Evolutionary conservation across 345 rosid genomes (phyloP), one percentile per base, ranked within the genome.

Genomic region (Gossypioides kirkii): DNA sequence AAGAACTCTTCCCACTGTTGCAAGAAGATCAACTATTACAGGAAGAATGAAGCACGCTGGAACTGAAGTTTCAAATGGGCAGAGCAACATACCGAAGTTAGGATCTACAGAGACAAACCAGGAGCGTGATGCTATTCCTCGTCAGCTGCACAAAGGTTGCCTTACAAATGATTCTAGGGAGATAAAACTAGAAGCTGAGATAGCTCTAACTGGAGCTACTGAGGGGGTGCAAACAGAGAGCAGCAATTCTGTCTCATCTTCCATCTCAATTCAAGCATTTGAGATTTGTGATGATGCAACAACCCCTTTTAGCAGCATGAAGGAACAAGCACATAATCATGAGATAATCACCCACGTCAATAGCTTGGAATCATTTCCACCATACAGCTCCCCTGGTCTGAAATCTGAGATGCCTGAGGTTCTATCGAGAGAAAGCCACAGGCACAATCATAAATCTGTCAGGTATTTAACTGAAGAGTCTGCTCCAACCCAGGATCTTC

Each of bases 251-350:
- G 83, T 87, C 71, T 89, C 94, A 2, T 89, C 97, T 80, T 85
- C 93, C 1, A 68, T 95, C 75, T 92, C 97, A 72, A 79, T 87
- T 82, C 97, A 89, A 77, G 90, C 91, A 28, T 84, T 83, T 78
- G 97, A 95, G 79, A 84, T 85, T 72, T 85, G 88, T 78, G 96
- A 91, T 77, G 97, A 88, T 81, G 94, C 91, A 52, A 80, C 88
- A 72, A 84, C 91, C 46, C 88, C 90, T 62, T 84, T 82, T 80
- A 77, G 79, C 66, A 88, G 77, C 82, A 74, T 77, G 91, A 61
- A 78, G 13, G 90, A 87, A 60, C 83, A 83, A 67, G 76, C 79
- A 14, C 69, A 74, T 49, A 85, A 83, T 73, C 80, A 77, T 65
- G 86, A 80, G 75, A 61, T 71, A 72, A 78, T 76, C 49, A 65